Percentiles rank a stretch among this genome's conserved stretches.
These are phyloP conservation scores for Aspergillus fischeri DNA, from an alignment of 2,329 filamentous ascomycete genomes.

Conservation along the genomic window DNA sequence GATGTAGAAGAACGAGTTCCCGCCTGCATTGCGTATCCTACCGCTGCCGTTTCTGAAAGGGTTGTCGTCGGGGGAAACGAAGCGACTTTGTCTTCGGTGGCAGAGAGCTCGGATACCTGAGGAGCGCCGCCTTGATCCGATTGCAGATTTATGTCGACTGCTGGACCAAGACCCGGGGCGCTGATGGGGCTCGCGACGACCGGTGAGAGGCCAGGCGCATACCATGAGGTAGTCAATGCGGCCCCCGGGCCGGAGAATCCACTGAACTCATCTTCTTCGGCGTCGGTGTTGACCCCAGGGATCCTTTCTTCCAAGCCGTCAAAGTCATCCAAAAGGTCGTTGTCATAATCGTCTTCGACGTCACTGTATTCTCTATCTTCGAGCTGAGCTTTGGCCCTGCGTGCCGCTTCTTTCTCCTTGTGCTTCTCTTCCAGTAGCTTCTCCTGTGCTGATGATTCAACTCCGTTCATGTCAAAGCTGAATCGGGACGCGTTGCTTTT, in stretches of 20 bases:
- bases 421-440: conserved; percentile 61
- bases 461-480: conserved; percentile 60
- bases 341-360: conserved; percentile 43
- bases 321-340: conserved; percentile 41
- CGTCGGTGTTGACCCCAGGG: conserved; percentile 46
- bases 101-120: background rate
- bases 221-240: conserved; percentile 28
- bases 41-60: background rate
- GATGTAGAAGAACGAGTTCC: conserved; percentile 1
- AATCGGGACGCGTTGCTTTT: conserved; percentile 60
- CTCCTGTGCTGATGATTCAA: conserved; percentile 57
- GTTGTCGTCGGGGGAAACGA: background rate
- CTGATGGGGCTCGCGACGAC: conserved; percentile 32
- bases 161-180: conserved; percentile 17
- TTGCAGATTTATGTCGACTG: background rate
- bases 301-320: conserved; percentile 47
- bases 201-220: conserved; percentile 33
- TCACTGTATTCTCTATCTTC: conserved; percentile 35
- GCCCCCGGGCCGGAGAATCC: conserved; percentile 23
- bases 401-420: conserved; percentile 49
- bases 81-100: background rate
- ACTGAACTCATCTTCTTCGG: conserved; percentile 35
- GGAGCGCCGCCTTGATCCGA: background rate
- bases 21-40: background rate
- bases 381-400: conserved; percentile 28